Conservation (phyloP, 2,329 filamentous ascomycete genomes). For the Leptographium galeiforme region DNA sequence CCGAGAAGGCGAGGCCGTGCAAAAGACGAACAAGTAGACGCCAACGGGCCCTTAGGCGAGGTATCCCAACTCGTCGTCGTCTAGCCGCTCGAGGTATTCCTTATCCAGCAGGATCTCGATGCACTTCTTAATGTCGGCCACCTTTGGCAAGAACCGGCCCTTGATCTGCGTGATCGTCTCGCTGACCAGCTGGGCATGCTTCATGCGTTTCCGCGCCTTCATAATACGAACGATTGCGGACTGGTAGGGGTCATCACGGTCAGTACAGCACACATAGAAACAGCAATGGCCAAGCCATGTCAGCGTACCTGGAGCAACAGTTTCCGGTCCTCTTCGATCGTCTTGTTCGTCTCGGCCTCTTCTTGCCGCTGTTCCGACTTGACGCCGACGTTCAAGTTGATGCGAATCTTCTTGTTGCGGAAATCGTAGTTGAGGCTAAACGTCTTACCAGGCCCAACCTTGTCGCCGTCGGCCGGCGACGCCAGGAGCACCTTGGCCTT, state of each 20-base stretch:
- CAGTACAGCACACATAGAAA: background rate
- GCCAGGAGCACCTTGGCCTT: conserved; percentile 83
- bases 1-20: background rate
- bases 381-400: conserved; percentile 90
- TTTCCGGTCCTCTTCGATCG: conserved; percentile 95
- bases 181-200: conserved; percentile 84
- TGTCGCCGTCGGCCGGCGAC: conserved; percentile 57
- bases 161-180: conserved; percentile 95
- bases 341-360: conserved; percentile 96
- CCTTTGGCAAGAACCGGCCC: conserved; percentile 81
- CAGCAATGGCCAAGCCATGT: background rate
- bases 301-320: conserved; percentile 80
- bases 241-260: conserved; percentile 29
- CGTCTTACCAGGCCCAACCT: conserved; percentile 62
- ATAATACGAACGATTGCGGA: conserved; percentile 98
- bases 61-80: conserved; percentile 89
- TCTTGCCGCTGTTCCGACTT: conserved; percentile 95
- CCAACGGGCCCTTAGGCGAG: conserved; percentile 50
- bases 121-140: conserved; percentile 97
- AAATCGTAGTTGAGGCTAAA: conserved; percentile 88
- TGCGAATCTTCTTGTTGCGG: conserved; percentile 95
- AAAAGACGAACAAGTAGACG: background rate
- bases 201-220: conserved; percentile 99
- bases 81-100: conserved; percentile 91
- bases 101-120: conserved; percentile 98